A percentile compares a stretch with the other conserved stretches of the same genome.
phyloP scores from a whole-genome alignment of 2,329 filamentous ascomycete species.

The Rhynchosporium secalis region DNA sequence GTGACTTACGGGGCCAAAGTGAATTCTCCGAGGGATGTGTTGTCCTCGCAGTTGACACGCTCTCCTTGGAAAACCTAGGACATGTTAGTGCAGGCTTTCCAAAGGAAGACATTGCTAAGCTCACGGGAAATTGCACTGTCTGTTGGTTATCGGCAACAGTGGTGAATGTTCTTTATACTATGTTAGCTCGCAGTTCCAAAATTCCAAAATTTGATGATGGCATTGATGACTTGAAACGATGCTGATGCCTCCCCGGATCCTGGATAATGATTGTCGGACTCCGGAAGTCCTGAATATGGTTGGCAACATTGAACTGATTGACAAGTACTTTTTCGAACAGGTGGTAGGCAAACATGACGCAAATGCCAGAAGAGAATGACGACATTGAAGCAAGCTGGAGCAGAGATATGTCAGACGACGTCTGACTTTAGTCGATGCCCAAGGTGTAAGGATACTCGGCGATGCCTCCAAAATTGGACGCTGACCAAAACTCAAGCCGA shows the following conservation, averaged over 20 bases:
- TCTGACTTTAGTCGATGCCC: too few relatives aligned
- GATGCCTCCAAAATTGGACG: too few relatives aligned
- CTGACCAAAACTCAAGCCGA: too few relatives aligned
- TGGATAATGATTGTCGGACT: too few relatives aligned
- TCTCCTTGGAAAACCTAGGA: conserved; percentile 80
- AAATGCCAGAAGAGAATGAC: too few relatives aligned
- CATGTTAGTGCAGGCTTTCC: too few relatives aligned
- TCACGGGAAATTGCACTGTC: conserved; percentile 44
- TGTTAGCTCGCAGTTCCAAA: conserved; percentile 10
- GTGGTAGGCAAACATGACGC: too few relatives aligned
- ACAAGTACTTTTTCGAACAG: too few relatives aligned
- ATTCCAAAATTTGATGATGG: neutral
- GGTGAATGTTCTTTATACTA: conserved; percentile 67
- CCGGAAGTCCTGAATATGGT: neutral
- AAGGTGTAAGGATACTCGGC: too few relatives aligned
- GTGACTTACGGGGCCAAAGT: conserved; percentile 70
- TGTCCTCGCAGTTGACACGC: conserved; percentile 96
- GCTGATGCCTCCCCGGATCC: too few relatives aligned
- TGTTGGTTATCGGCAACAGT: conserved; percentile 47
- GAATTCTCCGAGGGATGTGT: conserved; percentile 97
- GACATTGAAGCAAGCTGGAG: neutral
- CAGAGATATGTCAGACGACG: too few relatives aligned
- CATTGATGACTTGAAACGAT: neutral
- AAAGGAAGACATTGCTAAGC: conserved; percentile 57
- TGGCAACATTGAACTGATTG: neutral